A percentile compares a stretch with the other conserved stretches of the same genome.
Evolutionary conservation across 352 stramenopile species (phyloP).

Genomic region (Peronospora destructor): DNA sequence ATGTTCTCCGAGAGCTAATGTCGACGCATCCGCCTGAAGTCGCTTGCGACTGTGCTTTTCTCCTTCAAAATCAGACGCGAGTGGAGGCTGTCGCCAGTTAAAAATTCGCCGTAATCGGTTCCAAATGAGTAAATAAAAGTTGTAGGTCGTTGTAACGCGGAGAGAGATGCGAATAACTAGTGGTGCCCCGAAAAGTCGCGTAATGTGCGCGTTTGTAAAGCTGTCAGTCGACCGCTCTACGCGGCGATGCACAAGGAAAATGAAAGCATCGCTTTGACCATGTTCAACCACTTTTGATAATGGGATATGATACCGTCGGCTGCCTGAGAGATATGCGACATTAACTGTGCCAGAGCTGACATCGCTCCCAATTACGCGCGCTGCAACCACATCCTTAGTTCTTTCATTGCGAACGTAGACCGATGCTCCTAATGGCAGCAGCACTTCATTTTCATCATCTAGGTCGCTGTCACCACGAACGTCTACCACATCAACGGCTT

Average conservation of each 20-base stretch:
- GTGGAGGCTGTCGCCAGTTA: constrained; percentile 63
- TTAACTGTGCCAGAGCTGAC: constrained; percentile 50
- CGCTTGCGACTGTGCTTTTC: constrained; percentile 11
- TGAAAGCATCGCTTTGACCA: constrained; percentile 43
- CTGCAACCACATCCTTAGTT: constrained; percentile 46
- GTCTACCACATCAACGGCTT: neutral
- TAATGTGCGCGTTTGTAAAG: constrained; percentile 77
- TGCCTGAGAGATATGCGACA: constrained; percentile 54
- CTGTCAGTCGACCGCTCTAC: constrained; percentile 72
- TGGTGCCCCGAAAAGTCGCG: constrained; percentile 70
- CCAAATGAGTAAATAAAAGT: constrained; percentile 77
- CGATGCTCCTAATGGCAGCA: constrained; percentile 40
- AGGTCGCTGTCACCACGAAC: constrained; percentile 9
- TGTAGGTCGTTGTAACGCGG: constrained; percentile 52
- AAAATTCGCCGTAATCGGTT: constrained; percentile 75
- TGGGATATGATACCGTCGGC: constrained; percentile 55
- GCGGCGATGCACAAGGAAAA: constrained; percentile 82
- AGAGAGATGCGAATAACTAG: constrained; percentile 69
- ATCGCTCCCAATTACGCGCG: constrained; percentile 65
- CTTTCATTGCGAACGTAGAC: constrained; percentile 65
- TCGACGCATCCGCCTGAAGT: constrained; percentile 41
- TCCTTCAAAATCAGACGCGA: constrained; percentile 23
- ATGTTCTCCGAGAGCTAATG: constrained; percentile 58
- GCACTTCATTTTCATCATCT: constrained; percentile 25
- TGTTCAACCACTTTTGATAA: constrained; percentile 49